Percentiles rank a stretch among this genome's conserved stretches.
Conservation (phyloP, 2,329 filamentous ascomycete species). For the Pseudocercospora fuligena region DNA sequence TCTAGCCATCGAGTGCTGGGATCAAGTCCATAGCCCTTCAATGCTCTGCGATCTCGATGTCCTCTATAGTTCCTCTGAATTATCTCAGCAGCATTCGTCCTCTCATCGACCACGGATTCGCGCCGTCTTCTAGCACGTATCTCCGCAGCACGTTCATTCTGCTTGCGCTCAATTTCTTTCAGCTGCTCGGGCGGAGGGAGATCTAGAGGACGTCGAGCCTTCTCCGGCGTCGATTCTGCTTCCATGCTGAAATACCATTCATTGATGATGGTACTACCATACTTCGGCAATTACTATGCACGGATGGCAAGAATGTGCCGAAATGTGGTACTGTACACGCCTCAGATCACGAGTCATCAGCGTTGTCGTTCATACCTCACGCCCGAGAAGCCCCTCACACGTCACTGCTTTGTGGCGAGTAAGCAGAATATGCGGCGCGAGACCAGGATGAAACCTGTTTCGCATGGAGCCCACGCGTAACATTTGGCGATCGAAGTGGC, state of each 20-base stretch:
- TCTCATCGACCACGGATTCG: constrained; percentile 19
- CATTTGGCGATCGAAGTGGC: neutral
- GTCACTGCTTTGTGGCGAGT: neutral
- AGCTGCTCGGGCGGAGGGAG: constrained; percentile 41
- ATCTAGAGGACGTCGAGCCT: constrained; percentile 26
- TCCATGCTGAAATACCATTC: neutral
- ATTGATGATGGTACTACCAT: neutral
- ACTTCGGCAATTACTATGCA: constrained; percentile 3
- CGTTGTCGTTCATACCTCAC: neutral
- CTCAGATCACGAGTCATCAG: neutral
- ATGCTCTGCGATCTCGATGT: constrained; percentile 72
- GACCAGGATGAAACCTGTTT: constrained; percentile 17
- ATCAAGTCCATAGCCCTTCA: constrained; percentile 70
- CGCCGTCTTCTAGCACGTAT: constrained; percentile 29
- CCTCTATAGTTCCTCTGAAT: constrained; percentile 72
- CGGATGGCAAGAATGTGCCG: neutral
- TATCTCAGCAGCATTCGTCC: constrained; percentile 37
- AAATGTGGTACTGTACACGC: neutral
- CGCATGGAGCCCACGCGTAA: constrained; percentile 11
- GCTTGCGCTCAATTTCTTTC: constrained; percentile 41
- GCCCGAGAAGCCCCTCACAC: neutral
- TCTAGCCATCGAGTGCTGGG: constrained; percentile 74
- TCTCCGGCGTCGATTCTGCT: neutral
- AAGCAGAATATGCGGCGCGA: neutral
- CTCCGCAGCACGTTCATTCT: constrained; percentile 38